Base-by-base conservation (phyloP, 2,329 filamentous ascomycete species). In the Trichoderma brevicompactum region DNA sequence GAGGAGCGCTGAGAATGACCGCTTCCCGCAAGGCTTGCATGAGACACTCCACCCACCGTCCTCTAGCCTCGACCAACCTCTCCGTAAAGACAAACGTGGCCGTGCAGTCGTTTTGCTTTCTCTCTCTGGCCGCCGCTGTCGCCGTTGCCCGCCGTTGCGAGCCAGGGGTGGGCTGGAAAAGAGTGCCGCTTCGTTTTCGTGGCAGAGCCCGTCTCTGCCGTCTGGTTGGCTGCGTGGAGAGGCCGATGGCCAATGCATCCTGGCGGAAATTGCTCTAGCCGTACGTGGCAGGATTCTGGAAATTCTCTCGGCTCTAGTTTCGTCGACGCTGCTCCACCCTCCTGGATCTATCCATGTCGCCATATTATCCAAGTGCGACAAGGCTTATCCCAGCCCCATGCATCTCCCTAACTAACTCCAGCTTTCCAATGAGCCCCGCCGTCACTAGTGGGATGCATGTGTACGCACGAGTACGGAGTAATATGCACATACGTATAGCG, bases 221-320 rank as follows among this genome's bases (percentile, higher is more conserved):
- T 48, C 23, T 73, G 72, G 71, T 74, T 76, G 72, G 73, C 66
- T 71, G 60, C 34, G 65, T 71, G 68, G 68, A 60, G 67, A 68
- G 66, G 34, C 69, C 65, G 69, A 68, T 72, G 69, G 69, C 66
- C 69, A 67, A 69, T 72, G 69, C 71, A 70, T 70, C 67, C 68
- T 66, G 68, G 23, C 66, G 52, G 62, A 66, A 66, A 66, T 66
- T 55, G 60, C 50, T 65, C 75, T 77, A 77, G 61, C 75, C 68
- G n/a, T 38, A 38, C 62, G 56, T 63, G 72, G 75, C 72, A 78
- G 71, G 71, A 69, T 78, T 78, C 77, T 72, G 72, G 77, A 78
- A 78, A 70, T 65, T 69, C 73, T 63, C 59, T 63, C 59, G 59
- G 59, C 59, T 54, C 34, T 15, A 15, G 44, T 44, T 17, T 61